Evolutionary conservation across 495 filamentous ascomycete genomes (phyloP).

Genomic region (Penicillium fimorum): DNA sequence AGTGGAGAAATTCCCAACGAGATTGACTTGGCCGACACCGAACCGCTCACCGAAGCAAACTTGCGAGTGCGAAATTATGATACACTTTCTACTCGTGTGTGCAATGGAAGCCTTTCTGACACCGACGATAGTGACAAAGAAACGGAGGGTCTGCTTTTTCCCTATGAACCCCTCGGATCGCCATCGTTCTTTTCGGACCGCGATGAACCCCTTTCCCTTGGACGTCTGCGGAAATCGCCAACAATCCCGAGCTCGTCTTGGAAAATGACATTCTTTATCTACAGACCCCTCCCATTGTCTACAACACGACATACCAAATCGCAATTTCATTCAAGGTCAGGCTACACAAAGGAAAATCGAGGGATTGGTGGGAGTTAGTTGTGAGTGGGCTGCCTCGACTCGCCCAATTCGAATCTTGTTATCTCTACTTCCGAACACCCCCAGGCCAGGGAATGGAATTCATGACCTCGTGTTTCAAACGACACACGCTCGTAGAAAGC

Average conservation of each 20-base stretch:
- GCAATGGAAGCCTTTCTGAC: constrained; percentile 16
- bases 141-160: background rate
- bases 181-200: too few species aligned
- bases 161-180: background rate
- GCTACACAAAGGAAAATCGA: constrained; percentile 20
- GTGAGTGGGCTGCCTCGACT: constrained; percentile 35
- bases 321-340: constrained; percentile 18
- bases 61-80: background rate
- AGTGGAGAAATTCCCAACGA: background rate
- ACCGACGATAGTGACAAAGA: background rate
- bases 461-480: constrained; percentile 30
- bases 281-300: constrained; percentile 12
- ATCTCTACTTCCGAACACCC: constrained; percentile 34
- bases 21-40: background rate
- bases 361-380: constrained; percentile 32
- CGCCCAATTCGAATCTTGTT: constrained; percentile 23
- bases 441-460: constrained; percentile 32
- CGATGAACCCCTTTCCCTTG: background rate
- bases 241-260: constrained; percentile 19
- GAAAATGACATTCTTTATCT: constrained; percentile 25
- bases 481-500: constrained; percentile 29
- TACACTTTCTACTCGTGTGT: constrained; percentile 16
- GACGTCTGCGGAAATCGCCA: background rate
- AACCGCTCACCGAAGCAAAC: constrained; percentile 4
- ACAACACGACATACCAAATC: constrained; percentile 24